Conservation (phyloP, 345 rosid genomes). For the Lenwebbia sp. region DNA sequence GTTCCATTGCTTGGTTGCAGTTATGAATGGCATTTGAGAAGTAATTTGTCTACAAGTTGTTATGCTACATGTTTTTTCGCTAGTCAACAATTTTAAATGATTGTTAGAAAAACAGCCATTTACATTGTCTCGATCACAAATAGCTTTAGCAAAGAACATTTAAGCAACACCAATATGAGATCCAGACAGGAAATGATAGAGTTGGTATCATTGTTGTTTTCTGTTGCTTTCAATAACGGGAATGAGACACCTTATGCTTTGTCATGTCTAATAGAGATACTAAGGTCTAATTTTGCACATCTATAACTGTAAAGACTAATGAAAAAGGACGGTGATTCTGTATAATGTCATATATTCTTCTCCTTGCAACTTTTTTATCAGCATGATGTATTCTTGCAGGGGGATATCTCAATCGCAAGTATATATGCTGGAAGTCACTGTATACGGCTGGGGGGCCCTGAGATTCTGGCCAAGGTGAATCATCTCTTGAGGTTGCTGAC, state of each 20-base stretch:
- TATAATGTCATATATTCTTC: not conserved
- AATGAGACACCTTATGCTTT: not conserved
- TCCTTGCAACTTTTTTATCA: not conserved
- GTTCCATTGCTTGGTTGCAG: not conserved
- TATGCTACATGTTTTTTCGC: not conserved
- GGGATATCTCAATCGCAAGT: conserved; percentile 67
- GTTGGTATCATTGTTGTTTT: not conserved
- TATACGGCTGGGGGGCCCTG: conserved; percentile 54
- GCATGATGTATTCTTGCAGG: conserved; percentile 26
- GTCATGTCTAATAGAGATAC: not conserved
- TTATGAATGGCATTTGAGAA: not conserved
- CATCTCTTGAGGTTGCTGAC: conserved; percentile 59
- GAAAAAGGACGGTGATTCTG: not conserved
- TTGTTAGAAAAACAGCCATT: not conserved
- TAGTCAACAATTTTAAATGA: not conserved
- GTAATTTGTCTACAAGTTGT: not conserved
- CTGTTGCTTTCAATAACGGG: not conserved
- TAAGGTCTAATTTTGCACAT: not conserved
- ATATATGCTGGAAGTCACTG: conserved; percentile 70
- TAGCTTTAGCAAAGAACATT: not conserved
- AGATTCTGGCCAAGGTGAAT: conserved; percentile 49
- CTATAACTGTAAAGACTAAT: not conserved
- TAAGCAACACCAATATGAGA: not conserved
- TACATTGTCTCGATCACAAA: not conserved
- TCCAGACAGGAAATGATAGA: not conserved